Evolutionary conservation across 345 rosid genomes (phyloP).

Genomic region (Microthlaspi erraticum): DNA sequence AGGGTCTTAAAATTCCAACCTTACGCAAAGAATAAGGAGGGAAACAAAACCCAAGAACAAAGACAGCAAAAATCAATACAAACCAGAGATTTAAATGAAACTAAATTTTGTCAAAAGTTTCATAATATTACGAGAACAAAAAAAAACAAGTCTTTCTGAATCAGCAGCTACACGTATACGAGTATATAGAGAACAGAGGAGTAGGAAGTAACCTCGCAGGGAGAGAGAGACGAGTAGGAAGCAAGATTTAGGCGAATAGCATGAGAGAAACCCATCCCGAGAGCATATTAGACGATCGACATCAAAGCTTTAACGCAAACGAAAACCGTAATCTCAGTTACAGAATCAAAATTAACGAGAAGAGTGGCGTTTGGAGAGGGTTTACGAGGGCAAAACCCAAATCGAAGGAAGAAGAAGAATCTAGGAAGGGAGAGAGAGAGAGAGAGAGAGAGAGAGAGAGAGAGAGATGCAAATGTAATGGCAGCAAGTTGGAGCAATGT

Average conservation of each 20-base stretch:
- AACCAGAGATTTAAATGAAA: background rate
- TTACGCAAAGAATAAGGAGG: background rate
- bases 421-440: background rate
- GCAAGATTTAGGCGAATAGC: slow-evolving; percentile 51
- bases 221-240: slow-evolving; percentile 39
- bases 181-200: background rate
- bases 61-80: background rate
- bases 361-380: slow-evolving; percentile 4
- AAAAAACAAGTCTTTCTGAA: background rate
- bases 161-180: background rate
- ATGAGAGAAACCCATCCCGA: slow-evolving; percentile 60
- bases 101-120: background rate
- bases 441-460: background rate
- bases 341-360: background rate
- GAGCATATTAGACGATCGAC: slow-evolving; percentile 17
- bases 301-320: slow-evolving; percentile 12
- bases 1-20: background rate
- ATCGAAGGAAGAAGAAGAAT: slow-evolving; percentile 25
- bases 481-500: slow-evolving; percentile 1
- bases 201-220: slow-evolving; percentile 41
- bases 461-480: background rate
- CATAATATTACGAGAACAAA: background rate
- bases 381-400: slow-evolving; percentile 24
- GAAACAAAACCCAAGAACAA: background rate
- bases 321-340: background rate